A percentile compares a stretch with the other conserved stretches of the same genome.
phyloP scores from a whole-genome alignment of 495 filamentous ascomycete species.

The Daldinia caldariorum region DNA sequence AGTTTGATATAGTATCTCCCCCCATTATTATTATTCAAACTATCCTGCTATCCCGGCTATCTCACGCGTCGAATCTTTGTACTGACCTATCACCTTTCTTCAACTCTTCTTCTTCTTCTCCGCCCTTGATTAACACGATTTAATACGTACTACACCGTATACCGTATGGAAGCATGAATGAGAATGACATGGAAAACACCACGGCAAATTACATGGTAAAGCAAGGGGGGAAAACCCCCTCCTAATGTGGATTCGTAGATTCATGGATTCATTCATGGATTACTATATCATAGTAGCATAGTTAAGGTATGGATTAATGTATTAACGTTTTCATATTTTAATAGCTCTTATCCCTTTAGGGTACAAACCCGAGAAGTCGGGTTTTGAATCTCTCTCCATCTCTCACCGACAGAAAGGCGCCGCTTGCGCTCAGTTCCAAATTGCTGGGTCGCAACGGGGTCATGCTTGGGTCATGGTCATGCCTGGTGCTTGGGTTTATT shows the following conservation, averaged over 20 bases:
- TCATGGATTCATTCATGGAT: too few species aligned
- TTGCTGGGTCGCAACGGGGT: conserved; percentile 33
- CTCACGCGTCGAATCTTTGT: not conserved
- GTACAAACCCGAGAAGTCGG: conserved; percentile 24
- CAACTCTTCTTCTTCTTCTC: not conserved
- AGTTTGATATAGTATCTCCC: conserved; percentile 7
- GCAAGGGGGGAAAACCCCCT: not conserved
- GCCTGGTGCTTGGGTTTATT: not conserved
- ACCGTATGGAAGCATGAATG: not conserved
- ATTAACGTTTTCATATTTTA: too few species aligned
- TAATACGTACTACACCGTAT: too few species aligned
- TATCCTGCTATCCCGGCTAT: not conserved
- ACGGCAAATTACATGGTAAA: not conserved
- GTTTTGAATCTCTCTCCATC: conserved; percentile 1
- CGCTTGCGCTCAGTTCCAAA: conserved; percentile 42
- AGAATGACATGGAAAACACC: not conserved
- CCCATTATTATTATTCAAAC: conserved; percentile 4
- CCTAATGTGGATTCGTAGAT: too few species aligned
- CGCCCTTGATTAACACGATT: not conserved
- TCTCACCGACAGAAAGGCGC: conserved; percentile 39
- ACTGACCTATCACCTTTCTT: conserved; percentile 1
- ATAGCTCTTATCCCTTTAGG: conserved; percentile 9
- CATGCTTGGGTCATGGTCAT: conserved; percentile 27
- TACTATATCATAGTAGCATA: not conserved
- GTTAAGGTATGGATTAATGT: not conserved